Conservation (phyloP, 768 basidiomycete species). For the Cyclocybe aegerita region DNA sequence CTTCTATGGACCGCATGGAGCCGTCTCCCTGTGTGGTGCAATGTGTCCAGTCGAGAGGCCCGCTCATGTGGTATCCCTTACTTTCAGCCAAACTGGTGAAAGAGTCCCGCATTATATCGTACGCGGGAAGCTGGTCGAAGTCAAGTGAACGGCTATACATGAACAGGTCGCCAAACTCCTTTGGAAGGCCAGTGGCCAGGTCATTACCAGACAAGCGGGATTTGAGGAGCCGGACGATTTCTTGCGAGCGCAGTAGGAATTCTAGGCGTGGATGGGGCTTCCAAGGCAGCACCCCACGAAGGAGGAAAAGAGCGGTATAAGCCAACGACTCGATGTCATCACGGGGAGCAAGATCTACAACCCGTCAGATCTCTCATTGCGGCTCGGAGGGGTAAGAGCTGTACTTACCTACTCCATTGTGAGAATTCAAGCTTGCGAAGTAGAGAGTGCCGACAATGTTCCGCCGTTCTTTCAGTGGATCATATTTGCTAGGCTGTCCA, state of each 20-base stretch:
- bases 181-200: constrained; percentile 18
- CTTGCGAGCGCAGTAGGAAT: constrained; percentile 12
- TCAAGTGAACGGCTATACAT: constrained; percentile 19
- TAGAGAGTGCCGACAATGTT: constrained; percentile 26
- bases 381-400: not conserved
- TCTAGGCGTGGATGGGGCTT: constrained; percentile 23
- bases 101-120: no score
- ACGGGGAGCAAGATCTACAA: constrained; percentile 29
- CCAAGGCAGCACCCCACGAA: constrained; percentile 38
- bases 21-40: no score
- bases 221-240: constrained; percentile 16
- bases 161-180: constrained; percentile 20
- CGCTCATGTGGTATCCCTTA: no score
- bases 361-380: not conserved
- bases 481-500: constrained; percentile 17
- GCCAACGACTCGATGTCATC: constrained; percentile 61
- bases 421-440: constrained; percentile 32
- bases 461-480: constrained; percentile 20
- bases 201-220: constrained; percentile 7
- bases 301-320: constrained; percentile 54
- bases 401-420: constrained; percentile 27
- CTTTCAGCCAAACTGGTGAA: no score
- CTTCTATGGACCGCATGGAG: no score
- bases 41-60: no score
- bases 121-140: constrained; percentile 13